These are phyloP conservation scores for Teratosphaeria destructans DNA, from an alignment of 2,329 filamentous ascomycete species.

Conservation along the genomic window DNA sequence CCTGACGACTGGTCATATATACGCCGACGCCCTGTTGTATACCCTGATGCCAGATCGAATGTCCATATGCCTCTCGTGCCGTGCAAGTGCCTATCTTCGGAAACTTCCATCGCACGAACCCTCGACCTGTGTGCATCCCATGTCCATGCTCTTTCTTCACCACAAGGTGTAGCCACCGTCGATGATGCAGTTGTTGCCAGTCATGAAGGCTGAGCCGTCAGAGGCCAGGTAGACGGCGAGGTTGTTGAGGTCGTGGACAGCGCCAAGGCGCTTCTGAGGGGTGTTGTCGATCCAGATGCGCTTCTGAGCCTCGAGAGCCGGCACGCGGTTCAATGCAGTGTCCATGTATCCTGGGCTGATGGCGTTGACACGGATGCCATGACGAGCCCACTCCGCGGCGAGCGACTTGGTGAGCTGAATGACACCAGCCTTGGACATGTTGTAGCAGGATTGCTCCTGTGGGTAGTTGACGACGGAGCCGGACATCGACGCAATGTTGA, in stretches of 20 bases:
- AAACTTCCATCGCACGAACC: neutral
- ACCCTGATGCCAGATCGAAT: neutral
- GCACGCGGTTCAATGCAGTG: conserved; percentile 69
- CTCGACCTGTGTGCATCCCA: neutral
- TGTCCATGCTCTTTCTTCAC: conserved; percentile 12
- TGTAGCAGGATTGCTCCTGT: conserved; percentile 75
- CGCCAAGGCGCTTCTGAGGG: conserved; percentile 61
- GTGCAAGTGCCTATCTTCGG: neutral
- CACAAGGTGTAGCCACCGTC: conserved; percentile 59
- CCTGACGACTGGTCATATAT: neutral
- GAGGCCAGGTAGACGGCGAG: conserved; percentile 66
- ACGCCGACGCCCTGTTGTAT: neutral
- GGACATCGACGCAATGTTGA: conserved; percentile 61
- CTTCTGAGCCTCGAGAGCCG: conserved; percentile 69
- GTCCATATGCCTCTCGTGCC: neutral
- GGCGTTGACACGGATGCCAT: conserved; percentile 72
- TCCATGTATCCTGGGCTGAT: conserved; percentile 83
- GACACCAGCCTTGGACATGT: conserved; percentile 72
- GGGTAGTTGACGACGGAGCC: conserved; percentile 39
- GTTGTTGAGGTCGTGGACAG: conserved; percentile 66
- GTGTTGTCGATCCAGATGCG: conserved; percentile 68
- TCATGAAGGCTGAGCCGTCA: conserved; percentile 66
- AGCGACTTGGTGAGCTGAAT: conserved; percentile 71
- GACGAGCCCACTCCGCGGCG: conserved; percentile 74
- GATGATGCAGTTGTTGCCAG: conserved; percentile 61